These are phyloP conservation scores for Trichosporon faecale DNA, from an alignment of 1,284 basidiomycete species.

Conservation along the genomic window DNA sequence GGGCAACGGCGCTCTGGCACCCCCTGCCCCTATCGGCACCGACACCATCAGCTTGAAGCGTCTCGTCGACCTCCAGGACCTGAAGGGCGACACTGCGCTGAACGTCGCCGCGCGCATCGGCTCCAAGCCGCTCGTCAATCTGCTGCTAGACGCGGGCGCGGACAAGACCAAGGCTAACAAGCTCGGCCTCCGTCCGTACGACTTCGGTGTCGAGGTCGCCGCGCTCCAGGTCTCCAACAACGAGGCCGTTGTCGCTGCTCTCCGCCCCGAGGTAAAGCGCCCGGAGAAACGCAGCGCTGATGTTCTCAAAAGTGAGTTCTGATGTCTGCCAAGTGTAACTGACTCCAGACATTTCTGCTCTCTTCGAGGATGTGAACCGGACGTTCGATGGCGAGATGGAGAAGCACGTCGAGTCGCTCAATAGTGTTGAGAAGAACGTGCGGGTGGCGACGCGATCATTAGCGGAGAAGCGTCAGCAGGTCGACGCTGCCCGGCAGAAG, in stretches of 20 bases:
- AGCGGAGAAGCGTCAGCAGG: conserved; percentile 79
- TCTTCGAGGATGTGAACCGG: conserved; percentile 71
- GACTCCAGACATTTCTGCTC: conserved; percentile 69
- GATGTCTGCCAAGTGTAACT: conserved; percentile 15
- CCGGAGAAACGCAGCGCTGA: conserved; percentile 86
- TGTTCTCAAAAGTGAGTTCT: conserved; percentile 69
- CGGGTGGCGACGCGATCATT: conserved; percentile 85
- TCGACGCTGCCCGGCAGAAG: conserved; percentile 67
- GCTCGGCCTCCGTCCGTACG: conserved; percentile 83
- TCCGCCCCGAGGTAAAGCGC: conserved; percentile 66
- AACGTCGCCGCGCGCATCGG: conserved; percentile 94
- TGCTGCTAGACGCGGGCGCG: conserved; percentile 87
- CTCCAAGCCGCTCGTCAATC: conserved; percentile 79
- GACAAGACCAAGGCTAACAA: conserved; percentile 91
- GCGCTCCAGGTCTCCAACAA: conserved; percentile 59
- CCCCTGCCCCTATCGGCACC: conserved; percentile 12
- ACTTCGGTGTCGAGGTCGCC: conserved; percentile 89
- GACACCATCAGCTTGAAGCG: conserved; percentile 58
- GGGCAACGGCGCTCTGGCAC: not conserved
- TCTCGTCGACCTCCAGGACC: conserved; percentile 87
- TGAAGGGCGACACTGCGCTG: conserved; percentile 92
- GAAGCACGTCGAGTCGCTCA: conserved; percentile 78
- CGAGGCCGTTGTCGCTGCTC: conserved; percentile 68
- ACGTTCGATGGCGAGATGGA: conserved; percentile 83
- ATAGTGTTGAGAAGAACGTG: conserved; percentile 79